Evolutionary conservation across 192 early-diverging fungal species (phyloP).

Genomic region (Chytriomyces sp.): DNA sequence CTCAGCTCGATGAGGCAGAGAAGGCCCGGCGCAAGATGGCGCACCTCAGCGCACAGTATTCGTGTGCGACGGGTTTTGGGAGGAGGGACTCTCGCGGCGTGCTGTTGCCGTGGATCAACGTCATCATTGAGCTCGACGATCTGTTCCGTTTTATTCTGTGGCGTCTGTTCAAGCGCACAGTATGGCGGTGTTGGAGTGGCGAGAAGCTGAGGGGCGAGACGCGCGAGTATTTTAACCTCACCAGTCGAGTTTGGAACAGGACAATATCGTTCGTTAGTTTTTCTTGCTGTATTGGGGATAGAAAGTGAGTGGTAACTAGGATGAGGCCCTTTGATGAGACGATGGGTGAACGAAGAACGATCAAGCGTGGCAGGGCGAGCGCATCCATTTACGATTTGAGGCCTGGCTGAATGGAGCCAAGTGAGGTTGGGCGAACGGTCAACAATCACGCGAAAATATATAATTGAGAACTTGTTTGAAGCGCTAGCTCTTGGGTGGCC

Average conservation of each 20-base stretch:
- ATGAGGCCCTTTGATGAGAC: constrained; percentile 5
- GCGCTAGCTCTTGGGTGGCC: too few relatives aligned
- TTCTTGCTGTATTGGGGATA: not conserved
- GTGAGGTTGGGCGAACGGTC: too few relatives aligned
- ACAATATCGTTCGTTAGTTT: constrained; percentile 24
- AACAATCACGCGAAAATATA: too few relatives aligned
- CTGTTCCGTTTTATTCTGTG: constrained; percentile 26
- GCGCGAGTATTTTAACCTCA: constrained; percentile 14
- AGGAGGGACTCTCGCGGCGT: constrained; percentile 17
- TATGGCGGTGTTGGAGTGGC: constrained; percentile 24
- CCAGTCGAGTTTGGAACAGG: constrained; percentile 3
- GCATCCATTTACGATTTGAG: constrained; percentile 25
- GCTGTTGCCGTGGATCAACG: constrained; percentile 29
- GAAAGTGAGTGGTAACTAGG: not conserved
- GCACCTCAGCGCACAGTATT: not conserved
- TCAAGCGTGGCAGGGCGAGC: constrained; percentile 28
- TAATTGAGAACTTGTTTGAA: too few relatives aligned
- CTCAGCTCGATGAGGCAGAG: constrained; percentile 5
- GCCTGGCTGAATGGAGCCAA: constrained; percentile 22
- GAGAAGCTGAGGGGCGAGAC: constrained; percentile 32
- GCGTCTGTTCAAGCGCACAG: constrained; percentile 28
- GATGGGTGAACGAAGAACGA: constrained; percentile 1
- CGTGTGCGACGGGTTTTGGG: constrained; percentile 36
- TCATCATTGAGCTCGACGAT: constrained; percentile 30
- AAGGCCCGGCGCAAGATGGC: not conserved